These are phyloP conservation scores for Chenopodium quinoa DNA, from an alignment of 148 eudicot species.

Conservation along the genomic window DNA sequence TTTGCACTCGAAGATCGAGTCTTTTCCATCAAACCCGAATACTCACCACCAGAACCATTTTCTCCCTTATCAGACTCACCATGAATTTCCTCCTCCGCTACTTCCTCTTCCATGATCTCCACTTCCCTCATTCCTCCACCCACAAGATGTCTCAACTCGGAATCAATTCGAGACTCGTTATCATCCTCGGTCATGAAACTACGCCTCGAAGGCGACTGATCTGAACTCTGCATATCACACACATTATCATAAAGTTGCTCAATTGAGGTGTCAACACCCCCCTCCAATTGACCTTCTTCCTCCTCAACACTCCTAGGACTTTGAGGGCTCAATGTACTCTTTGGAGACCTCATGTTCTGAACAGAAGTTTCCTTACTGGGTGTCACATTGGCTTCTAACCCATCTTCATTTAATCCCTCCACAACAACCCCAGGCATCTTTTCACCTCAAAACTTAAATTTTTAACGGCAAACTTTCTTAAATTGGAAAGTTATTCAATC, in stretches of 20 bases:
- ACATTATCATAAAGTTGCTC: slow-evolving; percentile 94
- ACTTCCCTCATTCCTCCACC: slow-evolving; percentile 97
- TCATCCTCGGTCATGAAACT: slow-evolving; percentile 79
- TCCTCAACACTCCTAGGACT: slow-evolving; percentile 41
- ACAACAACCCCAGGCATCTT: slow-evolving; percentile 79
- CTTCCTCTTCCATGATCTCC: slow-evolving; percentile 84
- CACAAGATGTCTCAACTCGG: slow-evolving; percentile 86
- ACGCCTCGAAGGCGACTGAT: slow-evolving; percentile 90
- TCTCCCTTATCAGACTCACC: slow-evolving; percentile 49
- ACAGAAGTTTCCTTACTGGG: slow-evolving; percentile 51
- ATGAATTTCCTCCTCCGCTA: slow-evolving; percentile 42
- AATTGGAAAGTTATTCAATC: slow-evolving; percentile 26
- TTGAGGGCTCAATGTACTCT: slow-evolving; percentile 46
- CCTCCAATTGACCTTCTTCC: slow-evolving; percentile 39
- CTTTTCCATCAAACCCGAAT: slow-evolving; percentile 29
- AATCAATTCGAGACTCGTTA: slow-evolving; percentile 91
- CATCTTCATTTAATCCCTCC: slow-evolving; percentile 59
- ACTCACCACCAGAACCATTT: slow-evolving; percentile 29
- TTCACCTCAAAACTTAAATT: slow-evolving; percentile 10
- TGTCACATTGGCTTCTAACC: slow-evolving; percentile 38
- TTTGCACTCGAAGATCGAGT: slow-evolving; percentile 33
- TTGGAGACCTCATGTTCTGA: slow-evolving; percentile 39
- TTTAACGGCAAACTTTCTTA: slow-evolving; percentile 19
- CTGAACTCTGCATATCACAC: slow-evolving; percentile 98
- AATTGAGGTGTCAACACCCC: slow-evolving; percentile 66